A percentile compares a stretch with the other conserved stretches of the same genome.
Conservation (phyloP, 352 stramenopile species). For the Pythium biforme region DNA sequence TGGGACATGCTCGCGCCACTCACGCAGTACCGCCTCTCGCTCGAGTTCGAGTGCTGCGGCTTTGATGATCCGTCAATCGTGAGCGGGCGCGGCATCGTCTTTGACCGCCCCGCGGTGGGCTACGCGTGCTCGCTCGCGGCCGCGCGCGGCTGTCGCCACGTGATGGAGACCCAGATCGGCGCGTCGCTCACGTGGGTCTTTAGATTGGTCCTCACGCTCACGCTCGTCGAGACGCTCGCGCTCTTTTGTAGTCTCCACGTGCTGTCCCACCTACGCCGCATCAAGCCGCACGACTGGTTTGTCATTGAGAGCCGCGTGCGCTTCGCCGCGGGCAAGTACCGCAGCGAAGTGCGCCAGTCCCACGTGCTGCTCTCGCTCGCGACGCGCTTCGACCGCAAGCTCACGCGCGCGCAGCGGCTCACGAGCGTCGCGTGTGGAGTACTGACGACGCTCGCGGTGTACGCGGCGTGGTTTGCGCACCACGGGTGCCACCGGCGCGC, state of each 20-base stretch:
- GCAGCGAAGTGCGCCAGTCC: slow-evolving; percentile 34
- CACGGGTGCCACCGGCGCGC: slow-evolving; percentile 58
- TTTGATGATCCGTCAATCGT: slow-evolving; percentile 33
- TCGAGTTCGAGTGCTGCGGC: slow-evolving; percentile 35
- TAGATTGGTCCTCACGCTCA: slow-evolving; percentile 9
- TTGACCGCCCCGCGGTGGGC: slow-evolving; percentile 23
- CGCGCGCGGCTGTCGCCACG: slow-evolving; percentile 23
- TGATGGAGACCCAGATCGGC: slow-evolving; percentile 21
- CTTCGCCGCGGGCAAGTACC: slow-evolving; percentile 54
- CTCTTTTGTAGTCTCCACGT: slow-evolving; percentile 7
- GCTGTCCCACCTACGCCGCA: slow-evolving; percentile 3
- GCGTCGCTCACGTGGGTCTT: slow-evolving; percentile 23
- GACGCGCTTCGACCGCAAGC: slow-evolving; percentile 51
- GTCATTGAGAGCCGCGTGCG: slow-evolving; percentile 40
- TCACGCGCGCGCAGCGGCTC: slow-evolving; percentile 57
- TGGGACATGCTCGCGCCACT: slow-evolving; percentile 29
- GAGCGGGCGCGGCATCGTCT: slow-evolving; percentile 21
- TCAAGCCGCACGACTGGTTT: slow-evolving; percentile 28
- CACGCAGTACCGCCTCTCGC: slow-evolving; percentile 28
- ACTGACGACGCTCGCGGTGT: slow-evolving; percentile 46
- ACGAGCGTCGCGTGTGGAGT: slow-evolving; percentile 46
- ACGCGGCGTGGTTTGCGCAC: slow-evolving; percentile 46
- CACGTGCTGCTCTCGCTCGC: slow-evolving; percentile 57
- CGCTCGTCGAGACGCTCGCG: slow-evolving; percentile 17
- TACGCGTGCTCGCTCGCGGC: slow-evolving; percentile 24